Conservation (phyloP, 805 yeast genomes). For the Yarrowia keelungensis region DNA sequence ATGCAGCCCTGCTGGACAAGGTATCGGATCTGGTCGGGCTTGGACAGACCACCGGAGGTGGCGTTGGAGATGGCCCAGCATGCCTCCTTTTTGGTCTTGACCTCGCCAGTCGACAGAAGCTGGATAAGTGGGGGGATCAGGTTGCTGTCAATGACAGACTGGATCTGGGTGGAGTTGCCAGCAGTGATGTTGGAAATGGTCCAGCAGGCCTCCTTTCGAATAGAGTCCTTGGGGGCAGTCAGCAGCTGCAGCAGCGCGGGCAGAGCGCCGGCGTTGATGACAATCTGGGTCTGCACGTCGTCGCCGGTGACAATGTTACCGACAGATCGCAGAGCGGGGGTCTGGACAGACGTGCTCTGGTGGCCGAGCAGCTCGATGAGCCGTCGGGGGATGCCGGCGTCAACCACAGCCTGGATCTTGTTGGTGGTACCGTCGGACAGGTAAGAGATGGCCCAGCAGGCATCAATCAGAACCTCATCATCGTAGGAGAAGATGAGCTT, state of each 20-base stretch:
- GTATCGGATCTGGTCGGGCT: slow-evolving; percentile 93
- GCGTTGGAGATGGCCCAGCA: slow-evolving; percentile 99
- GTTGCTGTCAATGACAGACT: slow-evolving; percentile 94
- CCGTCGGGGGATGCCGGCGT: slow-evolving; percentile 93
- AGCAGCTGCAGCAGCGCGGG: slow-evolving; percentile 82
- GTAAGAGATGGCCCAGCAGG: slow-evolving; percentile 98
- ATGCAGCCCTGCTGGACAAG: slow-evolving; percentile 95
- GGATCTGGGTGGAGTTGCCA: slow-evolving; percentile 93
- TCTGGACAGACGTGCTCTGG: slow-evolving; percentile 85
- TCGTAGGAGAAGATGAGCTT: slow-evolving; percentile 89
- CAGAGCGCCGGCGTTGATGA: slow-evolving; percentile 90
- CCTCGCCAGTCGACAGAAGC: slow-evolving; percentile 79
- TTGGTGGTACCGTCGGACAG: slow-evolving; percentile 90
- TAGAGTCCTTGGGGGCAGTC: slow-evolving; percentile 84
- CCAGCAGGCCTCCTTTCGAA: slow-evolving; percentile 98
- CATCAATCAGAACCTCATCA: slow-evolving; percentile 92
- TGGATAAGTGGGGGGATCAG: slow-evolving; percentile 89
- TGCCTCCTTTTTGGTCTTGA: slow-evolving; percentile 96
- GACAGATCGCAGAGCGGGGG: slow-evolving; percentile 96
- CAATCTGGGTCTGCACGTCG: slow-evolving; percentile 93
- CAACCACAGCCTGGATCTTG: slow-evolving; percentile 95
- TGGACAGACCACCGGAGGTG: slow-evolving; percentile 89
- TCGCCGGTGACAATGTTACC: slow-evolving; percentile 98
- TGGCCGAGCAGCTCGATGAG: slow-evolving; percentile 89
- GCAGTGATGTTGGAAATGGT: slow-evolving; percentile 98